phyloP scores from a whole-genome alignment of 768 basidiomycete genomes.

The Strobilomyces confusus region DNA sequence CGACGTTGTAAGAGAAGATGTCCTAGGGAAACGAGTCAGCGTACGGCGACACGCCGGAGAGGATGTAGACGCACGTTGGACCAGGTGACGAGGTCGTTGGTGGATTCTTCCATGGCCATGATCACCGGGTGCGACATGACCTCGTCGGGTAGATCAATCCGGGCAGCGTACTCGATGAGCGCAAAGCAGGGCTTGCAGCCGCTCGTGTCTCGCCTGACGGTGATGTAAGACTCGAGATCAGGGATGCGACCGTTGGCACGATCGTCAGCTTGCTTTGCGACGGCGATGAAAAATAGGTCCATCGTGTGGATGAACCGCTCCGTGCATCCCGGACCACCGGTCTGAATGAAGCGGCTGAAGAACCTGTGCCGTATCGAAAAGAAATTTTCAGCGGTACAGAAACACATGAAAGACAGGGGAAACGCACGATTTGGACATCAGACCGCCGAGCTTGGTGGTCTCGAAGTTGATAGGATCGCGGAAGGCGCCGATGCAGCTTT shows the following conservation, averaged over 20 bases:
- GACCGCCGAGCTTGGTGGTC: conserved; percentile 27
- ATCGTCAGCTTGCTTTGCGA: conserved; percentile 42
- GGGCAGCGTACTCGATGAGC: conserved; percentile 51
- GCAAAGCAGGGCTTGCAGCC: conserved; percentile 50
- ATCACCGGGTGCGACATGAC: conserved; percentile 51
- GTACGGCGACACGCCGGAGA: neutral
- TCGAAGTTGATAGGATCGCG: conserved; percentile 26
- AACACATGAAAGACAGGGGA: neutral
- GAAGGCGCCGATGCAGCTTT: conserved; percentile 28
- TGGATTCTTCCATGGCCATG: conserved; percentile 40
- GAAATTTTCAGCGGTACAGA: neutral
- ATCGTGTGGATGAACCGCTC: conserved; percentile 39
- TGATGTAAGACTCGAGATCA: conserved; percentile 51
- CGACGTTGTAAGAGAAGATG: conserved; percentile 72
- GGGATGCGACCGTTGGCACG: conserved; percentile 35
- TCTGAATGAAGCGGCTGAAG: conserved; percentile 35
- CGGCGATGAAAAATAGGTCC: conserved; percentile 40
- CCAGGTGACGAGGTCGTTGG: conserved; percentile 52
- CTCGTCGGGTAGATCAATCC: conserved; percentile 50
- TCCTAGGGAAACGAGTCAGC: conserved; percentile 40
- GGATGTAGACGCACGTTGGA: conserved; percentile 34
- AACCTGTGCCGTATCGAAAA: conserved; percentile 26
- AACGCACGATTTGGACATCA: conserved; percentile 35
- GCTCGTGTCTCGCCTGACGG: conserved; percentile 50
- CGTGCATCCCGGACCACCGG: conserved; percentile 38